Base-by-base conservation (phyloP, 2,329 filamentous ascomycete species). In the Fusarium gaditjirri region DNA sequence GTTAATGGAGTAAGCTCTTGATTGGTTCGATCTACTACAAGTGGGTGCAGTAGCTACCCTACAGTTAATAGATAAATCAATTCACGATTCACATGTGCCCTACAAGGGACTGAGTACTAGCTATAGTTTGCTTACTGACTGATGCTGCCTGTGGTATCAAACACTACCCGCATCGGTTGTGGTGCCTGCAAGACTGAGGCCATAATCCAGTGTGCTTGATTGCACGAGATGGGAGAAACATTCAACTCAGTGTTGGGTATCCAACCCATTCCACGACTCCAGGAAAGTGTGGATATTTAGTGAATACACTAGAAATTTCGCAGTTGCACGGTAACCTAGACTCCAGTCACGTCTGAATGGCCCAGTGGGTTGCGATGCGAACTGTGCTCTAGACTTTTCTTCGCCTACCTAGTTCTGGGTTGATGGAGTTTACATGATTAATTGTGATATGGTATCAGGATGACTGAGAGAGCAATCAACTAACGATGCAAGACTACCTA, bases 21-120 rank as follows among this genome's bases (percentile, higher is more conserved):
- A 64, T 73, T 72, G 70, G 70, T n/a, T 47, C 25, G 33, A 4
- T 23, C 33, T 11, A 13, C 14, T 31, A 17, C 11, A 19, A 14
- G 38, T 23, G 33, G 16, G 4, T 9, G 17, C 5, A 2, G 1
- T 10, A 2, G 11, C 50, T 68, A 68, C 65, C 65, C 65, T 68
- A 27, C 16, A 68, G 29, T 16, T 1, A 4, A 19, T 6, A 3
- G 9, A 21, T 31, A 25, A n/a, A 25, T 41, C 21, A 41, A 36
- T 33, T 21, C 23, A 27, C 7, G n/a, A 44, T 42, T 53, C 5
- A 39, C 25, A 53, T 53, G 36, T 41, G 23, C 19, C 39, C 35
- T 9, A n/a, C 33, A 3, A 29, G 21, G 2, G 16, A 17, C 11
- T 16, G 14, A 27, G 25, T 31, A n/a, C 16, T 8, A 23, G 3